A percentile compares a stretch with the other conserved stretches of the same genome.
Evolutionary conservation across 176 grass and related monocot species (phyloP).

Genomic region (Cymbopogon citratus): DNA sequence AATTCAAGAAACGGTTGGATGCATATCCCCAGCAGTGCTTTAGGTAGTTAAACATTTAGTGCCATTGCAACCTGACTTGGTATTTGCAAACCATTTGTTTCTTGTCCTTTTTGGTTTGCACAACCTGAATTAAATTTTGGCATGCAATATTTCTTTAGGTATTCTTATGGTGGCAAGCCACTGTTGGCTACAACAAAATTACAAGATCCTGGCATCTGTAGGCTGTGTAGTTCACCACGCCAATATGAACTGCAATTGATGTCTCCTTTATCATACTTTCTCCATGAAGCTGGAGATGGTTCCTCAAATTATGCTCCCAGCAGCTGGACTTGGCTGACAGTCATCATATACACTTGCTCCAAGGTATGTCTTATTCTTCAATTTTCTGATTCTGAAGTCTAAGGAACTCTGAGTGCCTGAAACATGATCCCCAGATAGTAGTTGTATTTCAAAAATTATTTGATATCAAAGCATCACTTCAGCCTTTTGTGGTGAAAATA

Average conservation of each 20-base stretch:
- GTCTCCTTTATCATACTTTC: conserved; percentile 82
- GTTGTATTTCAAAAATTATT: not conserved
- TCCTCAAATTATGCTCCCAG: conserved; percentile 54
- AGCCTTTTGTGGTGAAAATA: not conserved
- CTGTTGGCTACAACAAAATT: conserved; percentile 40
- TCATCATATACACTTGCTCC: conserved; percentile 69
- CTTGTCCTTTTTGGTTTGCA: not conserved
- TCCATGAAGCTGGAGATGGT: conserved; percentile 54
- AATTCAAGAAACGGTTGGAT: conserved; percentile 96
- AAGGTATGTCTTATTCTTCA: conserved; percentile 40
- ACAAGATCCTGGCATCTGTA: conserved; percentile 45
- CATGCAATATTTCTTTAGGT: conserved; percentile 37
- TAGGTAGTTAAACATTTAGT: conserved; percentile 46
- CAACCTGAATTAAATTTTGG: conserved; percentile 9
- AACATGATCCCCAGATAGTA: not conserved
- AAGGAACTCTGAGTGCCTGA: not conserved
- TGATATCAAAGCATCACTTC: not conserved
- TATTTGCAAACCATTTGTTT: not conserved
- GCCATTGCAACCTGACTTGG: not conserved
- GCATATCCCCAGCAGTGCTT: conserved; percentile 78
- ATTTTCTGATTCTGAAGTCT: not conserved
- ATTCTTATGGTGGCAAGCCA: conserved; percentile 68
- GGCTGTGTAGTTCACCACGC: conserved; percentile 45
- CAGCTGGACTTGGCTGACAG: conserved; percentile 83
- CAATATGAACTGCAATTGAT: conserved; percentile 87